Base-by-base conservation (phyloP, 495 filamentous ascomycete species). In the Lophiotrema nucula region DNA sequence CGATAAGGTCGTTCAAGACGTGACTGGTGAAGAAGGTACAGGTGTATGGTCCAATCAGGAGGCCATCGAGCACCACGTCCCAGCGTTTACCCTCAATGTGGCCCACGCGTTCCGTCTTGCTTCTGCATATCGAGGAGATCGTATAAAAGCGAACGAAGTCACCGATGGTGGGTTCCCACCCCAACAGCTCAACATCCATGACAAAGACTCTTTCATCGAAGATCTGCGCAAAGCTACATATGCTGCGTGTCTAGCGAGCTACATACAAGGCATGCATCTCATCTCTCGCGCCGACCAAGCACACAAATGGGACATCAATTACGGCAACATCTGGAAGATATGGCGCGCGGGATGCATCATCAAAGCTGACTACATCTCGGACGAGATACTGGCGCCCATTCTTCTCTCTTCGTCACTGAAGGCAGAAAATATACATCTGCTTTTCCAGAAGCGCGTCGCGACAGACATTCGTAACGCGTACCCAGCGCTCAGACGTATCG, bases 341-440 rank as follows among this genome's bases (percentile, higher is more conserved):
- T 90, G 87, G 88, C 80, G 83, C 1, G 80, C 76, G 1, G 87
- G 88, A 3, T 89, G 87, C 67, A 89, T 90, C 69, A 89, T 90
- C 65, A 78, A 84, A 64, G 77, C 84, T 1, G 87, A 88, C 56
- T 71, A 80, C 54, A 86, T 91, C 65, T 77, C 77, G 4, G 80
- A 84, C 50, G 65, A 88, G 28, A 38, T 74, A 1, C 75, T 88
- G 28, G 73, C 79, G 47, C 66, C 70, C 0, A 68, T 78, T 1
- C 72, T 72, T 8, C 15, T 35, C 53, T 46, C 48, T 0, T 42
- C 58, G 18, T 10, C 8, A 10, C 26, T 31, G 2, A 43, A 53
- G 0, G 50, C 57, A 15, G 52, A 63, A 15, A 58, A 64, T 37
- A 52, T 70, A 31, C 70, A 80, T 53, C 67, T 86, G 3, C 73